A percentile compares a stretch with the other conserved stretches of the same genome.
Conservation (phyloP, 2,329 filamentous ascomycete genomes). For the Diplodia corticola region DNA sequence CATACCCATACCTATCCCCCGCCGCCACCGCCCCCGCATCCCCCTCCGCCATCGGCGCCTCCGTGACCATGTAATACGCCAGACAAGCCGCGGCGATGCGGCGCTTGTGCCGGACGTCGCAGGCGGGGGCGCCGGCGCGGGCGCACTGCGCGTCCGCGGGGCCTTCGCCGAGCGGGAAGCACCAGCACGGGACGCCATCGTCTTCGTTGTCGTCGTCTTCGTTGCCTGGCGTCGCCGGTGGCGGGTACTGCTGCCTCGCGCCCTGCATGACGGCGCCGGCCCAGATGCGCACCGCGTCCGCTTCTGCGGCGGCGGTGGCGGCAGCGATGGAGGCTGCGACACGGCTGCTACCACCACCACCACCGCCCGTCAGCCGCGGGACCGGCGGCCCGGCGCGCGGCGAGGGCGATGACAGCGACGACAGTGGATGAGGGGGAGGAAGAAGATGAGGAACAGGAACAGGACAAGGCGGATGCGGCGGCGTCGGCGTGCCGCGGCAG, state of each 20-base stretch:
- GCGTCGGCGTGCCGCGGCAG: too few relatives aligned
- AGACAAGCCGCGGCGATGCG: neutral
- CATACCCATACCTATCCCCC: too few relatives aligned
- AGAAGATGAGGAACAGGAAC: too few relatives aligned
- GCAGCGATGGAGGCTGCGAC: too few relatives aligned
- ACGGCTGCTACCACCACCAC: too few relatives aligned
- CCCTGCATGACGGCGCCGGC: conserved; percentile 14
- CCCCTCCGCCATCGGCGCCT: neutral
- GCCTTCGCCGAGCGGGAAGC: neutral
- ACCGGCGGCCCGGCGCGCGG: too few relatives aligned
- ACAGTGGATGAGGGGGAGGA: too few relatives aligned
- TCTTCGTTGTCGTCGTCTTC: too few relatives aligned
- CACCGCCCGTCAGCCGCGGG: too few relatives aligned
- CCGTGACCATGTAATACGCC: neutral
- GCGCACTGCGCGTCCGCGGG: neutral
- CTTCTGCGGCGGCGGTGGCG: neutral
- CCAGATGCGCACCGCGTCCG: neutral
- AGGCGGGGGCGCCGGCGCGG: neutral
- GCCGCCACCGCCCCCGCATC: neutral
- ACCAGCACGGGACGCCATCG: neutral
- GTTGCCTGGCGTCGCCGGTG: too few relatives aligned
- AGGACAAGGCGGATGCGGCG: too few relatives aligned
- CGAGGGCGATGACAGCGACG: too few relatives aligned
- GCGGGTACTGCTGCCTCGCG: neutral
- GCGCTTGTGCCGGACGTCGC: neutral